These are phyloP conservation scores for Geotrichum restrictum DNA, from an alignment of 1,139 yeast genomes.

Conservation along the genomic window DNA sequence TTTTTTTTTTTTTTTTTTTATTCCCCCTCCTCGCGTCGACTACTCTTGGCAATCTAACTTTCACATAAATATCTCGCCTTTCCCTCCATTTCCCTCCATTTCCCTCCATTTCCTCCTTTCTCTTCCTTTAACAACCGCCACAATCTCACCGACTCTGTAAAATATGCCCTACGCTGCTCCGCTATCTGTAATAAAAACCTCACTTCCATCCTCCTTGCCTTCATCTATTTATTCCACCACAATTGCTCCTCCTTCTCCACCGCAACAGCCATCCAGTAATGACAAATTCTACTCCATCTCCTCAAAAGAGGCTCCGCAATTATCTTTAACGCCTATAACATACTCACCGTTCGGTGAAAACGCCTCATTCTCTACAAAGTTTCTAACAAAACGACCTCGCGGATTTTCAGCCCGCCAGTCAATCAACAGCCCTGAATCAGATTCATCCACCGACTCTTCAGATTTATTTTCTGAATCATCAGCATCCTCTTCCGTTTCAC, in stretches of 20 bases:
- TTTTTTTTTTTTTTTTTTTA: background rate
- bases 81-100: background rate
- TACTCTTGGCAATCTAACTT: background rate
- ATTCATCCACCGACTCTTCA: conserved; percentile 19
- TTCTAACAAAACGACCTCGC: conserved; percentile 15
- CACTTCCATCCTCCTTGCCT: conserved; percentile 36
- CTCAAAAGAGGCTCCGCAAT: conserved; percentile 2
- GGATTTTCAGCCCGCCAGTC: conserved; percentile 3
- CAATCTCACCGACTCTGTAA: background rate
- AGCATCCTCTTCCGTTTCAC: conserved; percentile 16
- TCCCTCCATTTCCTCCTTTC: background rate
- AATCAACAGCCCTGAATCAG: conserved; percentile 15
- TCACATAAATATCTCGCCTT: background rate
- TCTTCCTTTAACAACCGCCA: background rate
- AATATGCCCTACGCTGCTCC: conserved; percentile 21
- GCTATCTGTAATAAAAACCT: conserved; percentile 1
- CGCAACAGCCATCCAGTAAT: conserved; percentile 33
- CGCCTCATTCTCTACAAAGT: conserved; percentile 10
- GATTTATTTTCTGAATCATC: conserved; percentile 15
- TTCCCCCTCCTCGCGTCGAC: background rate
- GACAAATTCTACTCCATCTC: background rate
- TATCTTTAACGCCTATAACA: conserved; percentile 2
- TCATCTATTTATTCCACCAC: background rate
- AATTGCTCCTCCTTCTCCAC: conserved; percentile 34
- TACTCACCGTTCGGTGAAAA: background rate